These are phyloP conservation scores for Nannochloropsis oceanica DNA, from an alignment of 108 stramenopile species.

Conservation along the genomic window DNA sequence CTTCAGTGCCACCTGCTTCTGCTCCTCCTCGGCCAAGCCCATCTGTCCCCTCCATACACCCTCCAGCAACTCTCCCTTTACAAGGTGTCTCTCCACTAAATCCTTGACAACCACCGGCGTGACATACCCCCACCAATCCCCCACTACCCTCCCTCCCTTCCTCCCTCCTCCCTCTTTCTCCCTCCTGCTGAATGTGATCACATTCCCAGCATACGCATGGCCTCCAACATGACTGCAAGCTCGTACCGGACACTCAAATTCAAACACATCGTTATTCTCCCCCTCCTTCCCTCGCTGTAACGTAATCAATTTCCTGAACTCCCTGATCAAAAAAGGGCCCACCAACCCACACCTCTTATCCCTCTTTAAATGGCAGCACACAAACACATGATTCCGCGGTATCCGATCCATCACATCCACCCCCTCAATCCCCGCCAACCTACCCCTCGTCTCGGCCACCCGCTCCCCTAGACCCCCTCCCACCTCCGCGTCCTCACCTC, in stretches of 20 bases:
- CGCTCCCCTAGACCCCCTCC: not conserved
- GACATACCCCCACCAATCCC: not conserved
- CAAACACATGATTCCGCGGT: not conserved
- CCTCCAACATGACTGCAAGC: not conserved
- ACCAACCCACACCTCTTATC: not conserved
- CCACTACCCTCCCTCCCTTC: not conserved
- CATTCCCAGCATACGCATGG: not conserved
- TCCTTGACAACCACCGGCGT: not conserved
- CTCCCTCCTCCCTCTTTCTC: not conserved
- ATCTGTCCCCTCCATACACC: not conserved
- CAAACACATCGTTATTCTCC: not conserved
- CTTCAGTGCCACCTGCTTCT: not conserved
- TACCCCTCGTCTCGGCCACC: not conserved
- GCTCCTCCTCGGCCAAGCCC: not conserved
- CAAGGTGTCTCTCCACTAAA: not conserved
- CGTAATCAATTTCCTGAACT: not conserved
- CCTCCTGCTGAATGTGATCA: not conserved
- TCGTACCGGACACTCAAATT: not conserved
- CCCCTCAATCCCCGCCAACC: not conserved
- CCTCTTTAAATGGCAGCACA: not conserved
- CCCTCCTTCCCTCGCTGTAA: not conserved
- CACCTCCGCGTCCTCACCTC: not conserved
- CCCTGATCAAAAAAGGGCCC: not conserved
- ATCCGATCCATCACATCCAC: not conserved
- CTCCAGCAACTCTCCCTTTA: not conserved